phyloP scores from a whole-genome alignment of 2,329 filamentous ascomycete genomes.

The Cercospora sojina region DNA sequence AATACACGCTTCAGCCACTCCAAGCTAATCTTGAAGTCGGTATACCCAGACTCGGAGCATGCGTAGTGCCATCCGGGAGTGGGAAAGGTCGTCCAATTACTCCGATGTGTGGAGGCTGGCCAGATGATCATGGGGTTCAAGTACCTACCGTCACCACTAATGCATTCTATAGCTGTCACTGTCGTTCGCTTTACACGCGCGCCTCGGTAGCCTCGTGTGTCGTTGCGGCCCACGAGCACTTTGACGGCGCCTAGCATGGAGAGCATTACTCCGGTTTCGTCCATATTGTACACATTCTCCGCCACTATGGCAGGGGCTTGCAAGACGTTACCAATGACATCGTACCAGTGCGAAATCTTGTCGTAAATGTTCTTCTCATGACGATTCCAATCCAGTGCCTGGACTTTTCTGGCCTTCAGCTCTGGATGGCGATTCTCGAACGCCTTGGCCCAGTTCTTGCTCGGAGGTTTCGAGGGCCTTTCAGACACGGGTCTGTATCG shows the following conservation, averaged over 20 bases:
- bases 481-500: too few relatives aligned
- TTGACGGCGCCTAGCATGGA: too few relatives aligned
- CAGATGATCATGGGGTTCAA: background rate
- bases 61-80: background rate
- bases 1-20: slow-evolving; percentile 14
- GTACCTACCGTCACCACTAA: background rate
- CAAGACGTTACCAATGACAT: slow-evolving; percentile 32
- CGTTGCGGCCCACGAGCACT: too few relatives aligned
- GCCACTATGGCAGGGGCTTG: background rate
- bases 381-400: too few relatives aligned
- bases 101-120: background rate
- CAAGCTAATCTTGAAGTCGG: slow-evolving; percentile 31
- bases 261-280: slow-evolving; percentile 36
- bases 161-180: too few relatives aligned
- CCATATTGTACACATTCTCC: slow-evolving; percentile 41
- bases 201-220: too few relatives aligned
- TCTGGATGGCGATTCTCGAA: too few relatives aligned
- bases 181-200: too few relatives aligned
- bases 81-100: background rate
- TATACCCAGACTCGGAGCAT: background rate
- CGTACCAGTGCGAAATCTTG: slow-evolving; percentile 38
- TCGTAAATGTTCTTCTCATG: too few relatives aligned
- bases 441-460: too few relatives aligned
- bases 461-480: too few relatives aligned
- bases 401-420: too few relatives aligned